These are phyloP conservation scores for Mycosphaerella sp. DNA, from an alignment of 2,329 filamentous ascomycete genomes.

Conservation along the genomic window DNA sequence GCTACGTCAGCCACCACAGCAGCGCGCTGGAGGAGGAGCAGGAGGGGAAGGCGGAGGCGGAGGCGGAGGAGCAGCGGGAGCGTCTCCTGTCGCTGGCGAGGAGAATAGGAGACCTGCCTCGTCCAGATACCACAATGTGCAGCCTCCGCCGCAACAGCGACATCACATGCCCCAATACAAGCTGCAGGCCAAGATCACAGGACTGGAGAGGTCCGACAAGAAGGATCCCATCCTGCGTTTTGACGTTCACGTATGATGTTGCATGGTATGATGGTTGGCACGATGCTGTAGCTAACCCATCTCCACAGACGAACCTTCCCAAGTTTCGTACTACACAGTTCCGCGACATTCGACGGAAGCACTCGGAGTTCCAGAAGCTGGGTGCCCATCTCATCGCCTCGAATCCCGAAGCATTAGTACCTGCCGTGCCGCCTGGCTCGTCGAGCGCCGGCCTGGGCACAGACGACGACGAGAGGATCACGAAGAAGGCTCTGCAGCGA, in stretches of 20 bases:
- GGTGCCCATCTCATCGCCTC: conserved; percentile 92
- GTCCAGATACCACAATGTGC: conserved; percentile 31
- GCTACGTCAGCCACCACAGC: conserved; percentile 33
- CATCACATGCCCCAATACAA: conserved; percentile 47
- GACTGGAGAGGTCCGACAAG: conserved; percentile 83
- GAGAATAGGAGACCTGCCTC: conserved; percentile 29
- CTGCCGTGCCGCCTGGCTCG: conserved; percentile 87
- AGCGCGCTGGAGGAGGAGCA: conserved; percentile 8
- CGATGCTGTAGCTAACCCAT: neutral
- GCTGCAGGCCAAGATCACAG: conserved; percentile 91
- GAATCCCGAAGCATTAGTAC: conserved; percentile 93
- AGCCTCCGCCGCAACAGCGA: conserved; percentile 34
- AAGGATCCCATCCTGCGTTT: conserved; percentile 94
- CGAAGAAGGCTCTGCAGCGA: conserved; percentile 83
- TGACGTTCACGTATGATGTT: conserved; percentile 73
- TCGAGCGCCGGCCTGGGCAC: conserved; percentile 93
- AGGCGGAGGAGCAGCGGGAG: neutral
- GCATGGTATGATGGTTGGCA: conserved; percentile 29
- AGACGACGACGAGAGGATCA: conserved; percentile 85
- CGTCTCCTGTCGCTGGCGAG: conserved; percentile 13
- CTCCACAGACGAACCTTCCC: conserved; percentile 86
- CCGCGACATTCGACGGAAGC: conserved; percentile 89
- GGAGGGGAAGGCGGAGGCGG: neutral
- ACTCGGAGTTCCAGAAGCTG: conserved; percentile 95
- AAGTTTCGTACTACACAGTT: conserved; percentile 98